Conservation (phyloP, 2,329 filamentous ascomycete genomes). For the Leptosphaerulina australis region DNA sequence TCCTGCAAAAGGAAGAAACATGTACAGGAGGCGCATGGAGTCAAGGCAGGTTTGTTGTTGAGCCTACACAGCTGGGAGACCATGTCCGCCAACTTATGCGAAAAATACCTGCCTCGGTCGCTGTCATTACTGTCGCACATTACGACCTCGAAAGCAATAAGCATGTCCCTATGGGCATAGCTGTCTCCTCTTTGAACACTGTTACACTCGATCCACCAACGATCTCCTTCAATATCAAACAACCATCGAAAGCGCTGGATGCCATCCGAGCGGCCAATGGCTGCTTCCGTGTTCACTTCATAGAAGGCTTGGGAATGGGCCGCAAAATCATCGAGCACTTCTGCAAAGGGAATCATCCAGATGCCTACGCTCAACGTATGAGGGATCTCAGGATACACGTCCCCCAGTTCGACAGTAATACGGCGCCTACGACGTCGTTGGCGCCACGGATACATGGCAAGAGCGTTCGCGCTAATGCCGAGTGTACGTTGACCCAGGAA, state of each 20-base stretch:
- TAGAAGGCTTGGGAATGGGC: slow-evolving; percentile 41
- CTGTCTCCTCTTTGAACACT: slow-evolving; percentile 67
- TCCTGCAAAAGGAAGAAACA: neutral
- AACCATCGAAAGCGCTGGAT: slow-evolving; percentile 62
- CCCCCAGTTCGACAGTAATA: slow-evolving; percentile 7
- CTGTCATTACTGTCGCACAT: slow-evolving; percentile 56
- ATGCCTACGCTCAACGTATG: slow-evolving; percentile 28
- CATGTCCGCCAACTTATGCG: slow-evolving; percentile 55
- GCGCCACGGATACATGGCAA: slow-evolving; percentile 27
- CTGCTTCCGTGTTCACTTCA: slow-evolving; percentile 59
- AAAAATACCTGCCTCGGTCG: slow-evolving; percentile 62
- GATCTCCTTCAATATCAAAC: slow-evolving; percentile 67
- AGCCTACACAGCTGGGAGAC: slow-evolving; percentile 9
- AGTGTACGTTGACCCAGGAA: slow-evolving; percentile 46
- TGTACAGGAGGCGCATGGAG: neutral
- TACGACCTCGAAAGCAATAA: slow-evolving; percentile 20
- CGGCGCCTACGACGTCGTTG: slow-evolving; percentile 5
- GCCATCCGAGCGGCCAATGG: slow-evolving; percentile 55
- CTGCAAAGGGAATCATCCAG: slow-evolving; percentile 34
- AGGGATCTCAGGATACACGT: slow-evolving; percentile 15
- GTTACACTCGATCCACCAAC: slow-evolving; percentile 63
- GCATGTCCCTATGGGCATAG: slow-evolving; percentile 51
- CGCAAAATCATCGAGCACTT: slow-evolving; percentile 41
- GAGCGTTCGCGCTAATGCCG: slow-evolving; percentile 36
- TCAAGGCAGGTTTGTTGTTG: neutral